phyloP scores from a whole-genome alignment of 257 asterid genomes.

The Solanum chmielewskii region DNA sequence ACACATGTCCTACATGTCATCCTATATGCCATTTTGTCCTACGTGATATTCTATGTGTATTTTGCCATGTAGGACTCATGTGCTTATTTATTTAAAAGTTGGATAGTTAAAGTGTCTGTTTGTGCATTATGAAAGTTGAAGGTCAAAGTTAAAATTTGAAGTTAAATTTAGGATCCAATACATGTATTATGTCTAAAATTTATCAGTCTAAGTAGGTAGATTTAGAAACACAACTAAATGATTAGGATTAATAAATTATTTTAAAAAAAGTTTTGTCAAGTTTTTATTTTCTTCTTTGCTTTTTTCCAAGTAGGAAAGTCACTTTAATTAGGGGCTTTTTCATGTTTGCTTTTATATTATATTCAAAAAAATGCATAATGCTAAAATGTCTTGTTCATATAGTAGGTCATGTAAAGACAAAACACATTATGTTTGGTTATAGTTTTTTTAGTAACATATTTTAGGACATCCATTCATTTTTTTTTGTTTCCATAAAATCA shows the following conservation, averaged over 20 bases:
- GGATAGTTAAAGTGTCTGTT: too few species aligned
- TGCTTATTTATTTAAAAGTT: too few species aligned
- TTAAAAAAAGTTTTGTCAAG: background rate
- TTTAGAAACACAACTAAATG: background rate
- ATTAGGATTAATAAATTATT: background rate
- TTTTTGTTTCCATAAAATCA: background rate
- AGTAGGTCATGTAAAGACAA: background rate
- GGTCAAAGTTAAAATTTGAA: too few species aligned
- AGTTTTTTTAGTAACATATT: background rate
- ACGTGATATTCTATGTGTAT: too few species aligned
- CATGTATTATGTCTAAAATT: background rate
- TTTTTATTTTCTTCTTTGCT: background rate
- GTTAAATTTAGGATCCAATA: too few species aligned
- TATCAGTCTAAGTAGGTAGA: background rate
- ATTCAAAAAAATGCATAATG: background rate
- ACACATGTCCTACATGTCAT: too few species aligned
- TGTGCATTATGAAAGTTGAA: too few species aligned
- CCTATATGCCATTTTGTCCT: too few species aligned
- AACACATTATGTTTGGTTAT: background rate
- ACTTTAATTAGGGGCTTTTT: background rate
- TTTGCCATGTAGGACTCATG: too few species aligned
- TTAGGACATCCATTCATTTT: background rate
- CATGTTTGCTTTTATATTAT: background rate
- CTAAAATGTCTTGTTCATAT: background rate
- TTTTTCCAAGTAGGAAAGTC: constrained; percentile 28